A percentile compares a stretch with the other conserved stretches of the same genome.
Conservation (phyloP, 768 basidiomycete species). For the Mycena filopes region DNA sequence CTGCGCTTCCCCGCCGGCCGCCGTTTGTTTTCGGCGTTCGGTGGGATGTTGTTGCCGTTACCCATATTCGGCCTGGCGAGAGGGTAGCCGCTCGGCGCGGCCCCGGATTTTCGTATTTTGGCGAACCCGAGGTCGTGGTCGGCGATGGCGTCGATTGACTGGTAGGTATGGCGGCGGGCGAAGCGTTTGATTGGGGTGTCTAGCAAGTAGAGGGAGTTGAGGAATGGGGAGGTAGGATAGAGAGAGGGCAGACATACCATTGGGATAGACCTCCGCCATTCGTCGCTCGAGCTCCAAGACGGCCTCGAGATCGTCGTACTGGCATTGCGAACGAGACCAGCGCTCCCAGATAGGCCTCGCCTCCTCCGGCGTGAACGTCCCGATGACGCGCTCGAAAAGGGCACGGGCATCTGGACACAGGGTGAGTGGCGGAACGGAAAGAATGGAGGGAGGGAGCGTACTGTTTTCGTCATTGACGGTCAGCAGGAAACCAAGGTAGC, state of each 20-base stretch:
- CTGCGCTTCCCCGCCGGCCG: constrained; percentile 47
- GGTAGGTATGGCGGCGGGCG: constrained; percentile 86
- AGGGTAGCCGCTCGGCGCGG: not conserved
- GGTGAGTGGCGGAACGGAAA: constrained; percentile 11
- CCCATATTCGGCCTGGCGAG: not conserved
- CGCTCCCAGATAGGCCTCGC: constrained; percentile 93
- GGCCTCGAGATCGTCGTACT: constrained; percentile 91
- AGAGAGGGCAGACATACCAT: constrained; percentile 60
- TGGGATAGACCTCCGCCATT: constrained; percentile 87
- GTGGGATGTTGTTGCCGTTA: not conserved
- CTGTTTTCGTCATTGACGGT: constrained; percentile 96
- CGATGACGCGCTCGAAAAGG: constrained; percentile 90
- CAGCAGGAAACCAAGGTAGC: constrained; percentile 93
- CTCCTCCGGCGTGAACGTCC: constrained; percentile 78
- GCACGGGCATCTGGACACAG: constrained; percentile 85
- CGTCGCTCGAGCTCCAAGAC: constrained; percentile 91
- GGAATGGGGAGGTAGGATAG: constrained; percentile 6
- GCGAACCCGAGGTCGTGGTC: constrained; percentile 90
- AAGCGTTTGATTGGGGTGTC: constrained; percentile 93
- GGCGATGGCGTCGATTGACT: constrained; percentile 89
- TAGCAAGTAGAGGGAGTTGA: constrained; percentile 42
- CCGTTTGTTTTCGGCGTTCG: constrained; percentile 32
- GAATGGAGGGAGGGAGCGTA: constrained; percentile 52
- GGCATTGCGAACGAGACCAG: constrained; percentile 96
- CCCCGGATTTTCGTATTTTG: constrained; percentile 51